Conservation (phyloP, 2,329 filamentous ascomycete genomes). For the Pseudogymnoascus sp. region DNA sequence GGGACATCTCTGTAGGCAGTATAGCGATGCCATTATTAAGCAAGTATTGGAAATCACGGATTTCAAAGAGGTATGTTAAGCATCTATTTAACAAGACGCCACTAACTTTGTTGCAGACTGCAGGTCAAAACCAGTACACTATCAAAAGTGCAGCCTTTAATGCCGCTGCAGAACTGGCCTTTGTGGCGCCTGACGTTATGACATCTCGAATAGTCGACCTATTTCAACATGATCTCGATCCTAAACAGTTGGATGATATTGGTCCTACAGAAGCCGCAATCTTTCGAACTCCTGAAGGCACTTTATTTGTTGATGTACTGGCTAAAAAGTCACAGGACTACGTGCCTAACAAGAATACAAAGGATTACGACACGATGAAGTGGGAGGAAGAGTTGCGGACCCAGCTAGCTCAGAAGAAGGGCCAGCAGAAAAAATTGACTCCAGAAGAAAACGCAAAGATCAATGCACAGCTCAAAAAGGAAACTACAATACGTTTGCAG, state of each 20-base stretch:
- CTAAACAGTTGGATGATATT: conserved; percentile 58
- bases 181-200: conserved; percentile 79
- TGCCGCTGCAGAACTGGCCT: conserved; percentile 83
- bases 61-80: conserved; percentile 30
- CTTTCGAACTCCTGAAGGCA: conserved; percentile 81
- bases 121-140: conserved; percentile 29
- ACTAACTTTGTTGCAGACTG: conserved; percentile 18
- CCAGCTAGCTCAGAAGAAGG: conserved; percentile 88
- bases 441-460: conserved; percentile 84
- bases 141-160: conserved; percentile 67
- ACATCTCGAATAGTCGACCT: conserved; percentile 67
- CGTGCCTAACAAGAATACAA: conserved; percentile 76
- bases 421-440: conserved; percentile 81
- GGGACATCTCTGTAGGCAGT: conserved; percentile 60
- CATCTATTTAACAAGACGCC: conserved; percentile 17
- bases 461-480: conserved; percentile 82
- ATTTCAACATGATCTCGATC: conserved; percentile 64
- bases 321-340: conserved; percentile 66
- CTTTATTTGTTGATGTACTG: conserved; percentile 81
- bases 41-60: conserved; percentile 50
- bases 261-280: conserved; percentile 88
- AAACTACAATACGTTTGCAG: conserved; percentile 66
- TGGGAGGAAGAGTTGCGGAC: conserved; percentile 90
- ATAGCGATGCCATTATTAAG: conserved; percentile 55
- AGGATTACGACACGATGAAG: conserved; percentile 91